Conservation (phyloP, 495 filamentous ascomycete species). For the Penicillium psychrofluorescens region DNA sequence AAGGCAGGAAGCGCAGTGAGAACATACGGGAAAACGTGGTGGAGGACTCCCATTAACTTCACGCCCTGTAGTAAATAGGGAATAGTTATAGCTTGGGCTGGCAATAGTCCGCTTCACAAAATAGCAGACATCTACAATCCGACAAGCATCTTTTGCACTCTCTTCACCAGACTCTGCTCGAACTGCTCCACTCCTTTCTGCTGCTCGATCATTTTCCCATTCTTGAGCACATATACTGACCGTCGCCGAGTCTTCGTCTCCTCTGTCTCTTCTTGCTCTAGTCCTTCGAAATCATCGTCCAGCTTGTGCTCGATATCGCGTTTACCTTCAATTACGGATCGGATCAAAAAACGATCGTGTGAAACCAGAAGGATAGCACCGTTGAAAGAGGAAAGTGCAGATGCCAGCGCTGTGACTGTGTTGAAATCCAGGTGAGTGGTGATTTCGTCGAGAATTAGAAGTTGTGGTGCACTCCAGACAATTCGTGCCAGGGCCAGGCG, state of each 20-base stretch:
- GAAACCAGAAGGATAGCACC: slow-evolving; percentile 67
- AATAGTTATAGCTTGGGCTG: too few relatives aligned
- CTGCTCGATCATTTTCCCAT: slow-evolving; percentile 49
- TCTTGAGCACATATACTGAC: slow-evolving; percentile 51
- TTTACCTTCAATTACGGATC: slow-evolving; percentile 60
- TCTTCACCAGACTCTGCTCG: slow-evolving; percentile 56
- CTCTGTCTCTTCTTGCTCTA: slow-evolving; percentile 40
- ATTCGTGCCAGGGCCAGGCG: slow-evolving; percentile 64
- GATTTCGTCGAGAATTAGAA: slow-evolving; percentile 74
- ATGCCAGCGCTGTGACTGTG: slow-evolving; percentile 61
- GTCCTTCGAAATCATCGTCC: slow-evolving; percentile 44
- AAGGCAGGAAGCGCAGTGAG: too few relatives aligned
- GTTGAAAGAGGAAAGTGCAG: slow-evolving; percentile 55
- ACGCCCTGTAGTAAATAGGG: too few relatives aligned
- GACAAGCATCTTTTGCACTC: slow-evolving; percentile 33
- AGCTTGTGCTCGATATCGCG: slow-evolving; percentile 30
- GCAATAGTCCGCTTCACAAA: too few relatives aligned
- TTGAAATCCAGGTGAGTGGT: slow-evolving; percentile 82
- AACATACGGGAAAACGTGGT: too few relatives aligned
- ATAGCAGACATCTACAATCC: too few relatives aligned
- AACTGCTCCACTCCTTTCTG: slow-evolving; percentile 55
- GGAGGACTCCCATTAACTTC: too few relatives aligned
- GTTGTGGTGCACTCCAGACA: slow-evolving; percentile 59
- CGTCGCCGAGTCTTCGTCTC: slow-evolving; percentile 42
- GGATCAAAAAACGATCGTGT: slow-evolving; percentile 72